Percentiles rank a stretch among this genome's conserved stretches.
These are phyloP conservation scores for Arctostaphylos glauca DNA, from an alignment of 148 eudicot species.

Conservation along the genomic window DNA sequence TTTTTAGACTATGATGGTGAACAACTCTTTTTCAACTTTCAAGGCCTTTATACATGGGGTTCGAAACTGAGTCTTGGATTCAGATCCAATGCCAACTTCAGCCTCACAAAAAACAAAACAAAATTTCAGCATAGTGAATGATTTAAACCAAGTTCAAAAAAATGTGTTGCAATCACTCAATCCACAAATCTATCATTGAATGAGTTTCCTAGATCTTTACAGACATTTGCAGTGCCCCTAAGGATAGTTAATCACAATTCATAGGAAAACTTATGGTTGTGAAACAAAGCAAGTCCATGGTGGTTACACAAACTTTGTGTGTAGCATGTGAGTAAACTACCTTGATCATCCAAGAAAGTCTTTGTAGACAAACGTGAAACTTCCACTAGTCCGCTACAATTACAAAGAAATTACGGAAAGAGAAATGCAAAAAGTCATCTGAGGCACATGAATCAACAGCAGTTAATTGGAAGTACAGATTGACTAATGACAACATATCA, in stretches of 20 bases:
- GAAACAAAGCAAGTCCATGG: not conserved
- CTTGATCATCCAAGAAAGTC: not conserved
- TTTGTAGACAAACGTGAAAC: not conserved
- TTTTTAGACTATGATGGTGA: not conserved
- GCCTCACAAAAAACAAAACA: not conserved
- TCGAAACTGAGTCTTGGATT: not conserved
- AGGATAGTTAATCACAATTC: not conserved
- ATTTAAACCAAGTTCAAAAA: not conserved
- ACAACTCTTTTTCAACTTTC: not conserved
- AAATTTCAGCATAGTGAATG: not conserved
- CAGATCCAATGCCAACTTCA: slow-evolving; percentile 1
- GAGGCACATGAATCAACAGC: not conserved
- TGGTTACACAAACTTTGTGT: not conserved
- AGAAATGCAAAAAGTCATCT: not conserved
- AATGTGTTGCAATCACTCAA: not conserved
- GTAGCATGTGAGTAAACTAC: not conserved
- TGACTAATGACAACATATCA: not conserved
- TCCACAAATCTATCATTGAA: not conserved
- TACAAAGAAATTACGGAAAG: not conserved
- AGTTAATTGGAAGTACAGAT: not conserved
- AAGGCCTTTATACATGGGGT: not conserved
- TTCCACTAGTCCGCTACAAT: not conserved
- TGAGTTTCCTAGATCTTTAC: not conserved
- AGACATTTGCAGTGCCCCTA: not conserved
- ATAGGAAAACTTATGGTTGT: not conserved